Percentiles rank a stretch among this genome's conserved stretches.
These are phyloP conservation scores for Wilhelminamyces savonicus DNA, from an alignment of 805 yeast genomes.

Conservation along the genomic window DNA sequence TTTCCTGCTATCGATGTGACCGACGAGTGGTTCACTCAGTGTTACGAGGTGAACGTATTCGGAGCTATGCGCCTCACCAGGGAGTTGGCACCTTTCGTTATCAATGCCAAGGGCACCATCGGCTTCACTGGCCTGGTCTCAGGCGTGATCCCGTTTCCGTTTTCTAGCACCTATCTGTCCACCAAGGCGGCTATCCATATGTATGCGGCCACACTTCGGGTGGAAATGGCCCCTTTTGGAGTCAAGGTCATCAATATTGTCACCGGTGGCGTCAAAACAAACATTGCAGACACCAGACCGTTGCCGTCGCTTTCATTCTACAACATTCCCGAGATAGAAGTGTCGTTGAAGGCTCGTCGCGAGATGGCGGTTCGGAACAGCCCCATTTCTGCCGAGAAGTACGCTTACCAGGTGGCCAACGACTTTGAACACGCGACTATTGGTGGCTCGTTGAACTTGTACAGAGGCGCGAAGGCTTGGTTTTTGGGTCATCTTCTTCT, in stretches of 20 bases:
- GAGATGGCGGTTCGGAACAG: conserved; percentile 51
- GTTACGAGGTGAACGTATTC: conserved; percentile 61
- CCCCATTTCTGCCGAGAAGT: conserved; percentile 56
- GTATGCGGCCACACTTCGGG: conserved; percentile 54
- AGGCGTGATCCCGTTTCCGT: conserved; percentile 65
- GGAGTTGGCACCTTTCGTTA: conserved; percentile 48
- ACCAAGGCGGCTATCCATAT: conserved; percentile 73
- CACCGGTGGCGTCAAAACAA: conserved; percentile 72
- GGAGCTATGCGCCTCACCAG: conserved; percentile 63
- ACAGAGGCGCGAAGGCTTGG: conserved; percentile 47
- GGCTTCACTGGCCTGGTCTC: conserved; percentile 72
- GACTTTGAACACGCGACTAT: conserved; percentile 40
- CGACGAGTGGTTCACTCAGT: conserved; percentile 44
- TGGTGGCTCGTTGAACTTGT: conserved; percentile 39
- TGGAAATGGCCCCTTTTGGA: conserved; percentile 67
- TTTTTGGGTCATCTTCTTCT: conserved; percentile 25
- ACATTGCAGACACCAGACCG: conserved; percentile 61
- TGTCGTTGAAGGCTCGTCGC: conserved; percentile 45
- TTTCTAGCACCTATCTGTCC: conserved; percentile 58
- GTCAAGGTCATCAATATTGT: conserved; percentile 64
- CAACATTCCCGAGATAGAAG: conserved; percentile 43
- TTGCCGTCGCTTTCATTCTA: conserved; percentile 52
- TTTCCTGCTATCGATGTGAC: conserved; percentile 64
- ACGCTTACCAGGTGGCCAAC: conserved; percentile 49
- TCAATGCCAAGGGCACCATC: conserved; percentile 61